A percentile compares a stretch with the other conserved stretches of the same genome.
Evolutionary conservation across 106 monocot species (phyloP).

Genomic region (Dendrobium catenatum): DNA sequence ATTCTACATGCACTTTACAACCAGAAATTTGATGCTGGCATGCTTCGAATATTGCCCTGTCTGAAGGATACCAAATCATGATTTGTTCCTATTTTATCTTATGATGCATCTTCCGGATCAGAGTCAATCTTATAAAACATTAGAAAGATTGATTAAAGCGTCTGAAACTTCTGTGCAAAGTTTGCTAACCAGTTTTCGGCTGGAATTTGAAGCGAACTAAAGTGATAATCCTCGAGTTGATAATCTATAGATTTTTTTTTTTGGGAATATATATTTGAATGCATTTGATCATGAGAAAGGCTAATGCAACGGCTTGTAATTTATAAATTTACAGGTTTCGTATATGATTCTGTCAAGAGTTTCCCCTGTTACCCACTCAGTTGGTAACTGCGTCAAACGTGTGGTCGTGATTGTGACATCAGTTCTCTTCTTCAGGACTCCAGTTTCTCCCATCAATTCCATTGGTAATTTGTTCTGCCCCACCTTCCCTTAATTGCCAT

Average conservation of each 20-base stretch:
- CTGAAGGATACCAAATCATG: too few relatives aligned
- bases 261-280: background rate
- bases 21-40: background rate
- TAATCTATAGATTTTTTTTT: background rate
- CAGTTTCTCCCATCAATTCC: constrained; percentile 76
- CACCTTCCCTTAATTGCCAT: background rate
- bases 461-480: constrained; percentile 38
- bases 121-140: too few relatives aligned
- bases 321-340: constrained; percentile 36
- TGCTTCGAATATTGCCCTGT: too few relatives aligned
- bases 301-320: background rate
- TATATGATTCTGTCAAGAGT: constrained; percentile 84
- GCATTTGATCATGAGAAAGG: background rate
- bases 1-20: background rate
- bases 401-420: constrained; percentile 92
- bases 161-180: too few relatives aligned
- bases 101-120: too few relatives aligned
- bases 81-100: too few relatives aligned
- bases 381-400: constrained; percentile 95
- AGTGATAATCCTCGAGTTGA: too few relatives aligned
- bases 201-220: too few relatives aligned
- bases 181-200: too few relatives aligned
- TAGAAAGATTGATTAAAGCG: too few relatives aligned
- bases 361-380: constrained; percentile 87
- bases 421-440: constrained; percentile 89